phyloP scores from a whole-genome alignment of 176 grass and related monocot genomes.

The Rhynchospora tenuis region DNA sequence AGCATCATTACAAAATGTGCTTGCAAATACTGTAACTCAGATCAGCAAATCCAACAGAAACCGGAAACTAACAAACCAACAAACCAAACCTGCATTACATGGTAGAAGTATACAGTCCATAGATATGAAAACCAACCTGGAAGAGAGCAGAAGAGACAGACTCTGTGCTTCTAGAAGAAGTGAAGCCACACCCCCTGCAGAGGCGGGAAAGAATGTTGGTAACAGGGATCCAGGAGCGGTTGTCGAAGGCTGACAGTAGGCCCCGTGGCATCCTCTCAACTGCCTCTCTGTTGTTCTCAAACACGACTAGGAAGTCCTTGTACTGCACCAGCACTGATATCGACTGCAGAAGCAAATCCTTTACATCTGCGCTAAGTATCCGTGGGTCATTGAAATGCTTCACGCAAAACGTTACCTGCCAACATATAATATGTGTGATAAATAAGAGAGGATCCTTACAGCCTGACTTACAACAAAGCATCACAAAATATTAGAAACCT shows the following conservation, averaged over 20 bases:
- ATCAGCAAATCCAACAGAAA: background rate
- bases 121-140: slow-evolving; percentile 41
- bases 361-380: slow-evolving; percentile 69
- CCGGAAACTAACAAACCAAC: background rate
- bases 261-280: slow-evolving; percentile 62
- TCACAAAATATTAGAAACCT: background rate
- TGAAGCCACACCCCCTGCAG: slow-evolving; percentile 77
- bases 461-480: background rate
- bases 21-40: background rate
- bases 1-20: background rate
- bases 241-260: slow-evolving; percentile 72
- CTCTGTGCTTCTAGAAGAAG: slow-evolving; percentile 62
- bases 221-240: slow-evolving; percentile 86
- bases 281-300: slow-evolving; percentile 78
- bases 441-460: background rate
- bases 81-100: background rate
- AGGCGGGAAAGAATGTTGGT: slow-evolving; percentile 70
- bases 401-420: slow-evolving; percentile 68
- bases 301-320: slow-evolving; percentile 74
- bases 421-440: background rate
- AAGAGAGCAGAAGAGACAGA: slow-evolving; percentile 59
- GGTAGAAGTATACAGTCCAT: background rate
- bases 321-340: slow-evolving; percentile 78
- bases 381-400: slow-evolving; percentile 81
- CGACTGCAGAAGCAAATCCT: slow-evolving; percentile 75